Percentiles rank a stretch among this genome's conserved stretches.
Evolutionary conservation across 768 basidiomycete genomes (phyloP).

Genomic region (Udeniomyces megalosporus): DNA sequence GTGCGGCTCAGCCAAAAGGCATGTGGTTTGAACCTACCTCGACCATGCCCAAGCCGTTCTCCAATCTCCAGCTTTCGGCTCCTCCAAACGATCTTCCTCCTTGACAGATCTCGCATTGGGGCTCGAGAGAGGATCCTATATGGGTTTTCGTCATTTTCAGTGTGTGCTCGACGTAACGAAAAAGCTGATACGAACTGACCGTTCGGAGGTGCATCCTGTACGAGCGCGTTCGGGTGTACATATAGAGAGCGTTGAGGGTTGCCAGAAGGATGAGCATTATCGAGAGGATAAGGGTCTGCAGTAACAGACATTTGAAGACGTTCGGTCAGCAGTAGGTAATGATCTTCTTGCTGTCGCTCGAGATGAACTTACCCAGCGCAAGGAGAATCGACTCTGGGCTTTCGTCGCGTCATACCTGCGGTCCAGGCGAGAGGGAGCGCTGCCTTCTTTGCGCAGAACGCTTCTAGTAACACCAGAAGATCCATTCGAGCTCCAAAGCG

Average conservation of each 20-base stretch:
- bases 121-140: constrained; percentile 11
- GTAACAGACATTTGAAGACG: too few species aligned
- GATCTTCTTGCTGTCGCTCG: too few species aligned
- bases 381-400: neutral
- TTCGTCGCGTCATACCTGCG: neutral
- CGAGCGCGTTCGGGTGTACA: constrained; percentile 8
- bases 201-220: constrained; percentile 11
- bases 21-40: neutral
- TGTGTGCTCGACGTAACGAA: too few species aligned
- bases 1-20: neutral
- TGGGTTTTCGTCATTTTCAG: neutral
- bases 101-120: constrained; percentile 10
- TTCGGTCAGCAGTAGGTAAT: too few species aligned
- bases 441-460: neutral
- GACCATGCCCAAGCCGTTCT: neutral
- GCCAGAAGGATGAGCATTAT: constrained; percentile 1
- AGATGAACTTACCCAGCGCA: neutral
- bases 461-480: neutral
- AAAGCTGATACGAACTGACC: neutral
- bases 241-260: constrained; percentile 8
- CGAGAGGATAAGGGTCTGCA: constrained; percentile 8
- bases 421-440: neutral
- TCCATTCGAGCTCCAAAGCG: neutral
- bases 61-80: neutral
- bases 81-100: constrained; percentile 3